These are phyloP conservation scores for Nicotiana obtusifolia DNA, from an alignment of 257 asterid species.

Conservation along the genomic window DNA sequence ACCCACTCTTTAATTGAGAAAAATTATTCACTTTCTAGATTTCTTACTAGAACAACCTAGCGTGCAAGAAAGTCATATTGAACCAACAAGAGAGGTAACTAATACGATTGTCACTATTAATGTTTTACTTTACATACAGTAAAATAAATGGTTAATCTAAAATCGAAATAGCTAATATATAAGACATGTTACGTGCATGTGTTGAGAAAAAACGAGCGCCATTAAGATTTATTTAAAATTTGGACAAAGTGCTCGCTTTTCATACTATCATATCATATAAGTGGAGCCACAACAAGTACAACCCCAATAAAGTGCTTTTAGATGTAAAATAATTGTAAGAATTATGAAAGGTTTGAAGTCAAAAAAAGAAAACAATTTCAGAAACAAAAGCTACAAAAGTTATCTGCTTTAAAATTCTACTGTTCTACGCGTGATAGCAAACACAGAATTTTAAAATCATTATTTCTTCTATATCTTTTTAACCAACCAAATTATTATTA, in stretches of 20 bases:
- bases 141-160: not conserved
- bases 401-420: not conserved
- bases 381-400: not conserved
- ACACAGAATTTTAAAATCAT: not conserved
- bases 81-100: too few species aligned
- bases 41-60: too few species aligned
- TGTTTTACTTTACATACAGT: too few species aligned
- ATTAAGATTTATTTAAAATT: not conserved
- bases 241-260: not conserved
- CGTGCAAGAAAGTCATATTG: too few species aligned
- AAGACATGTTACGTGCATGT: not conserved
- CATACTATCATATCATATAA: not conserved
- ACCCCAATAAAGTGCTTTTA: not conserved
- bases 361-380: not conserved
- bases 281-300: not conserved
- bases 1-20: too few species aligned
- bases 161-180: not conserved
- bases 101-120: too few species aligned
- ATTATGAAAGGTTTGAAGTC: not conserved
- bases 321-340: not conserved
- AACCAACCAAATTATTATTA: not conserved
- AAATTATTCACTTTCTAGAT: too few species aligned
- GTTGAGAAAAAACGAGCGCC: not conserved
- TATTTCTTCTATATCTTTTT: not conserved
- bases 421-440: not conserved